Evolutionary conservation across 2,329 filamentous ascomycete species (phyloP).

Genomic region (Didymella glomerata): DNA sequence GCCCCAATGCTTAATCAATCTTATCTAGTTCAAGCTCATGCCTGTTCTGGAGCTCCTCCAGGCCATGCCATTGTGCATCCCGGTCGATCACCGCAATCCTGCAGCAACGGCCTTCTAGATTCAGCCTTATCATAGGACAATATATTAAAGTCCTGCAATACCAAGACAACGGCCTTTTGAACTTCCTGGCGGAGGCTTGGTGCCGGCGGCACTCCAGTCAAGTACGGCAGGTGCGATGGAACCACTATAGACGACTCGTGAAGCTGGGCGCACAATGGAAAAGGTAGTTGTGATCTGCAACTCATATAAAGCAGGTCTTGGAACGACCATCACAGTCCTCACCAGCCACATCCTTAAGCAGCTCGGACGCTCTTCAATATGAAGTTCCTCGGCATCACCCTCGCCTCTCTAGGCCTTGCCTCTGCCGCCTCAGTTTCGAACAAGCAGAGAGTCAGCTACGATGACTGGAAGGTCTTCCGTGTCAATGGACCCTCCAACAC

Average conservation of each 20-base stretch:
- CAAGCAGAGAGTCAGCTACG: slow-evolving; percentile 44
- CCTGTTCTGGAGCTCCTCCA: slow-evolving; percentile 13
- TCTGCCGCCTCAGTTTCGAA: slow-evolving; percentile 45
- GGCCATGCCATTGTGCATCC: slow-evolving; percentile 14
- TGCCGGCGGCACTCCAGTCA: slow-evolving; percentile 16
- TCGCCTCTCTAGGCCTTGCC: slow-evolving; percentile 44
- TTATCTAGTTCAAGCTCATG: slow-evolving; percentile 24
- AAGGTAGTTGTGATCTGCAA: slow-evolving; percentile 1
- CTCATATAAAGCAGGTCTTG: slow-evolving; percentile 12
- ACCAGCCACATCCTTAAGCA: slow-evolving; percentile 16
- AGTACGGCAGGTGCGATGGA: slow-evolving; percentile 23
- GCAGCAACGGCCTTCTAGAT: slow-evolving; percentile 21
- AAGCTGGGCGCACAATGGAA: slow-evolving; percentile 3
- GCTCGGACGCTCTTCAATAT: slow-evolving; percentile 26
- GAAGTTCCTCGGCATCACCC: slow-evolving; percentile 42
- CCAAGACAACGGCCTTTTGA: slow-evolving; percentile 17
- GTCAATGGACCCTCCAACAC: slow-evolving; percentile 43
- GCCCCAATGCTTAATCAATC: slow-evolving; percentile 17
- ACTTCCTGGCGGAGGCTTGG: slow-evolving; percentile 21
- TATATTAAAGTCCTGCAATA: slow-evolving; percentile 22
- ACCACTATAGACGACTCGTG: slow-evolving; percentile 10
- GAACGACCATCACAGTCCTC: slow-evolving; percentile 13
- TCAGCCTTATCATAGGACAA: slow-evolving; percentile 20
- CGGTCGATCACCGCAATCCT: slow-evolving; percentile 18
- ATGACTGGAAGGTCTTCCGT: slow-evolving; percentile 50